Evolutionary conservation across 2,329 filamentous ascomycete genomes (phyloP), one percentile per base, ranked within the genome.

Genomic region (Bipolaris bicolor): DNA sequence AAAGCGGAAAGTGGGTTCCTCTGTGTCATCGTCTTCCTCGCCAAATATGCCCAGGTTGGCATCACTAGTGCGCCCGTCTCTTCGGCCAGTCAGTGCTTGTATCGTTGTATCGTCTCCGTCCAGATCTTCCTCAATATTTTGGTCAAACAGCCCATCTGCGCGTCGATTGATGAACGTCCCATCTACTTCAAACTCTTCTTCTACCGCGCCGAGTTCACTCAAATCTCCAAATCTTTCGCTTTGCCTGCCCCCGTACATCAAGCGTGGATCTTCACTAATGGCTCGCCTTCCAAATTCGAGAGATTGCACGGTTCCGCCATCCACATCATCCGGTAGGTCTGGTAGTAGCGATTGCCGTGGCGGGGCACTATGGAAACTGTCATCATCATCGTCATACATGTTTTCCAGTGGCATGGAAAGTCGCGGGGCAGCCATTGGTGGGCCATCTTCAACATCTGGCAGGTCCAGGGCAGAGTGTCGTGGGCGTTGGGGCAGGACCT

Each of bases 161-260:
- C 61, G 61, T 47, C 70, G 54, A 40, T 70, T 75, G 45, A 74
- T 73, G 39, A 76, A 79, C 1, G 75, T 78, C 11, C 79, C 78
- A 50, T 81, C 80, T 7, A 81, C 58, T 52, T 79, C 75, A 47
- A 64, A 72, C 37, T 74, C 75, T 45, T 74, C 73, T 4, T 67
- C 70, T 15, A 74, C 71, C 9, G 70, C 63, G 7, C 69, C 73
- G 2, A 77, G 57, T 31, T 76, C 75, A 16, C 78, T 80, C 45
- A 80, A 60, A 52, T 82, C 81, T 1, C 75, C 81, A 62, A 84
- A 84, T 54, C 80, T 75, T 56, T 84, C 83, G 63, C 82, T 84
- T 46, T 83, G 68, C 57, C 82, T 80, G 57, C 79, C 77, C 57
- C 16, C 77, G 76, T 58, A 81, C 70, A 70, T 79, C 74, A 45